Evolutionary conservation across 108 stramenopile species (phyloP).

Genomic region (Seminavis robusta): DNA sequence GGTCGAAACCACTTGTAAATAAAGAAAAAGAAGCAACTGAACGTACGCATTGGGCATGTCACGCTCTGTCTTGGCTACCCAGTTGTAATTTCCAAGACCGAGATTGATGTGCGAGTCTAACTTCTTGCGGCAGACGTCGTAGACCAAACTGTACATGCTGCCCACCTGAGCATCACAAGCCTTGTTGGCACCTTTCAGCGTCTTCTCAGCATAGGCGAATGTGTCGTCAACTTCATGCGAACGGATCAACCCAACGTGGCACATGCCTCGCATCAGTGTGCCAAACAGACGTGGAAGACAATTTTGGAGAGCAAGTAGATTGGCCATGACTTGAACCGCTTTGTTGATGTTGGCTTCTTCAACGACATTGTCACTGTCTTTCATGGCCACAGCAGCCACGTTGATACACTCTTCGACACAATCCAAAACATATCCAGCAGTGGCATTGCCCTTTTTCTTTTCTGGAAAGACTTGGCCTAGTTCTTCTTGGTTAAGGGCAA

Average conservation of each 20-base stretch:
- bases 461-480: slow-evolving; percentile 83
- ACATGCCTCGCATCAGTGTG: slow-evolving; percentile 84
- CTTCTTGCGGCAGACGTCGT: slow-evolving; percentile 84
- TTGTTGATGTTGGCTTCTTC: slow-evolving; percentile 84
- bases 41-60: slow-evolving; percentile 87
- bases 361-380: slow-evolving; percentile 61
- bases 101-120: slow-evolving; percentile 84
- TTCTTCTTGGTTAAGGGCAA: slow-evolving; percentile 85
- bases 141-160: slow-evolving; percentile 80
- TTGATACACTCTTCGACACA: slow-evolving; percentile 84
- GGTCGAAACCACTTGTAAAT: too few relatives aligned
- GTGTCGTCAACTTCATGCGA: slow-evolving; percentile 83
- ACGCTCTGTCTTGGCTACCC: slow-evolving; percentile 72
- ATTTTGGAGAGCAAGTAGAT: slow-evolving; percentile 79
- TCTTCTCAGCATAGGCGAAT: slow-evolving; percentile 77
- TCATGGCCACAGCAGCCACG: slow-evolving; percentile 85
- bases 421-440: slow-evolving; percentile 84
- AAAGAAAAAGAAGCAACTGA: too few relatives aligned
- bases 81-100: slow-evolving; percentile 80
- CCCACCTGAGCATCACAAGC: slow-evolving; percentile 87
- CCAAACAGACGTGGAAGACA: slow-evolving; percentile 82
- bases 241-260: slow-evolving; percentile 80
- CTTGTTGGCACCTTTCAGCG: slow-evolving; percentile 80
- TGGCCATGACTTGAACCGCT: slow-evolving; percentile 87
- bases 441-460: slow-evolving; percentile 68